Conservation (phyloP, 75 land plant species). For the Cupressus sempervirens region DNA sequence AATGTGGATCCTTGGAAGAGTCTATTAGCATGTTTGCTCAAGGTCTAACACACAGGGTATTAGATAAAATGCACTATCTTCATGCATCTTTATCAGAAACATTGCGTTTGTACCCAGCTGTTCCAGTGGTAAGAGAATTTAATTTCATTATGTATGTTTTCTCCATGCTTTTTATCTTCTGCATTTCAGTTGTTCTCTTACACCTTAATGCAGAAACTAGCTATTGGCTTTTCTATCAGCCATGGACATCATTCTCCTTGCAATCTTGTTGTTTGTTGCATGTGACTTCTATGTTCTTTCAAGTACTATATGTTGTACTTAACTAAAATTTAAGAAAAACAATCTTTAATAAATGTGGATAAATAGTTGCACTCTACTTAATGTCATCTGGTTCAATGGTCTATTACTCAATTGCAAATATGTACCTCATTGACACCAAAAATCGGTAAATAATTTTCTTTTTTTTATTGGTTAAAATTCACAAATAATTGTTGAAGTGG, state of each 20-base stretch:
- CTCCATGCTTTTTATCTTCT: background rate
- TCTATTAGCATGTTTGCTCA: slow-evolving; percentile 8
- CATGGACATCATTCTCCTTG: background rate
- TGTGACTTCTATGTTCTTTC: background rate
- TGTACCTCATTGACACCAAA: no score
- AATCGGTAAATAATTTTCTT: no score
- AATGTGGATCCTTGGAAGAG: background rate
- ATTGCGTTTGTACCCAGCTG: slow-evolving; percentile 73
- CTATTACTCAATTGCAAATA: no score
- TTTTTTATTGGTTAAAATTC: no score
- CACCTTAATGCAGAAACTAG: background rate
- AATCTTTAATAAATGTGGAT: background rate
- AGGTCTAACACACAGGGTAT: slow-evolving; percentile 2
- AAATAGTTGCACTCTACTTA: background rate
- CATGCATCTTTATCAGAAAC: slow-evolving; percentile 83
- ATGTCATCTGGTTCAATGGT: no score
- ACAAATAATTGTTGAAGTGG: no score
- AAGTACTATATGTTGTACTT: background rate
- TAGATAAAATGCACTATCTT: slow-evolving; percentile 62
- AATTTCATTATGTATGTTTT: background rate
- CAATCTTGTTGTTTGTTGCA: no score
- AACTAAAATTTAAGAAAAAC: background rate
- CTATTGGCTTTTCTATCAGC: background rate
- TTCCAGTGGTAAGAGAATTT: slow-evolving; percentile 57
- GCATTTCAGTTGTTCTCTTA: background rate